Base-by-base conservation (phyloP, 1,284 basidiomycete species). In the Pascua guehoae region DNA sequence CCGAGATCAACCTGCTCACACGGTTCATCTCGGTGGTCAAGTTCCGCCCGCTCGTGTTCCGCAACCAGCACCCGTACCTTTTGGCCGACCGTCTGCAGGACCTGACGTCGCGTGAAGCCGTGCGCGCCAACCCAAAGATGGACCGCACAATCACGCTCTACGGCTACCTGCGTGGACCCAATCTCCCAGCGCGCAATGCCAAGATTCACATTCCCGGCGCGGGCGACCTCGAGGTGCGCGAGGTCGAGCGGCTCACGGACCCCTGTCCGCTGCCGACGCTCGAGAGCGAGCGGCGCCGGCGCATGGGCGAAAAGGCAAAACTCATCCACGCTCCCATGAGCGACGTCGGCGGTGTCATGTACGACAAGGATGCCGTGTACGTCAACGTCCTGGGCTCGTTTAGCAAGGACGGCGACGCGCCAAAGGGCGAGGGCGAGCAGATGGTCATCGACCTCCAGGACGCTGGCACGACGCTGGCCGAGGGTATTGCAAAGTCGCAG, bases 401-500 rank as follows among this genome's bases (percentile, higher is more conserved):
- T 69, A 88, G 90, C 5, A 82, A 87, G 56, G 73, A 78, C 48
- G 76, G 75, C 44, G 76, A 75, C 49, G 77, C 82, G 49, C 82
- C 81, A 3, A 86, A 88, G 69, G 87, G 94, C 12, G 95, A 98
- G 77, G 96, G 95, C 12, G 94, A 98, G 70, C 85, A 86, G 71
- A 98, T 99, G 95, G 93, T 98, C 12, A 89, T 97, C 82, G 88
- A 91, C 70, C 81, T 99, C 12, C 96, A 99, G 75, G 95, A 94
- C 60, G 89, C 88, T 14, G 79, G 81, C 41, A 76, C 81, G 9
- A 98, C 93, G 0, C 84, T 99, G 12, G 93, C 88, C 59, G 91
- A 94, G 61, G 84, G 82, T 3, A 88, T 97, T 12, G 83, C 86
- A 12, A 83, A 83, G 56, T 90, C 89, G 65, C 84, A 90, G 60